Evolutionary conservation across 2,329 filamentous ascomycete genomes (phyloP), one percentile per base, ranked within the genome.

Genomic region (Trichophyton verrucosum): DNA sequence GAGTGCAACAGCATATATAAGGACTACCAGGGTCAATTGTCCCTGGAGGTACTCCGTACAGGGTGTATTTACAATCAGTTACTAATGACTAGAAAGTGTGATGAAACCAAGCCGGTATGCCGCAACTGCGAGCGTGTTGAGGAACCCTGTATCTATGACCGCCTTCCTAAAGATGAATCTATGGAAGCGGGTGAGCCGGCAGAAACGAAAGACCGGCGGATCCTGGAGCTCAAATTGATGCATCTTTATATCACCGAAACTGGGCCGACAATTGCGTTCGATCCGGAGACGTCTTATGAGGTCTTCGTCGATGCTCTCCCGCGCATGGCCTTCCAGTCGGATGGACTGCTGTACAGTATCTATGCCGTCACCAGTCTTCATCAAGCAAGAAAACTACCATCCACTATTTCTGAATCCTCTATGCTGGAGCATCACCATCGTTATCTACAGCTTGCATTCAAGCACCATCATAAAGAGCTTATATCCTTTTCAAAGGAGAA

Each of bases 191-290:
- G 11, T 11, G 55, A 57, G 27, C 55, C 55, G 1, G 55, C 55
- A 42, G 55, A 57, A 30, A 57, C 55, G 27, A 38, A 30, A 30
- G 24, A 38, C 15, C 33, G 55, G 7, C 55, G 55, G 17, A 57
- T 57, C 4, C 40, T 57, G 30, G 55, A 57, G 55, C 55, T 57
- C 4, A 30, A 40, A 30, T 30, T 57, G 55, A 57, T 57, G 55
- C 55, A 57, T 42, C 40, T 36, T 57, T 57, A 57, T 24, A 57
- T 57, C 7, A 57, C 55, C 2, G 55, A 57, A 38, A 57, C 55
- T 17, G 55, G 55, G 13, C 55, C 55, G 13, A 38, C 55, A 24
- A 57, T 57, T 57, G 55, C 55, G 15, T 57, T 57, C 15, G 40
- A 57, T 15, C 33, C n/a, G 2, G 55, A 57, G 22, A 30, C 27